phyloP scores from a whole-genome alignment of 2,329 filamentous ascomycete species.

The Tolypocladium album region DNA sequence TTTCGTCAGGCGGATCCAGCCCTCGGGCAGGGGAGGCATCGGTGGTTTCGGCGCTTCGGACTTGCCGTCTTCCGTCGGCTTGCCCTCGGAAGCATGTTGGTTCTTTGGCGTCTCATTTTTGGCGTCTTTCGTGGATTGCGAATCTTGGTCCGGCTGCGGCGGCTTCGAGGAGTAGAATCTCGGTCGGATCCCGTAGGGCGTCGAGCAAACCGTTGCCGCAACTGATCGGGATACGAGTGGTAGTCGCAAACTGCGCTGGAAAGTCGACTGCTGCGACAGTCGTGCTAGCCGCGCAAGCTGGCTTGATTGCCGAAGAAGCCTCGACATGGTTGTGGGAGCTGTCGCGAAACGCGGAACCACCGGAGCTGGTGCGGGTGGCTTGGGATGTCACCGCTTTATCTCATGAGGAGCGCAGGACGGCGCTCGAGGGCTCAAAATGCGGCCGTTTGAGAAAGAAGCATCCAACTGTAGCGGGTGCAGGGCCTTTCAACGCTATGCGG shows the following conservation, averaged over 20 bases:
- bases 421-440: slow-evolving; percentile 5
- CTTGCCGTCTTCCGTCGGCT: slow-evolving; percentile 8
- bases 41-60: slow-evolving; percentile 14
- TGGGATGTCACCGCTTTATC: slow-evolving; percentile 14
- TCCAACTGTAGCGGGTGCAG: slow-evolving; percentile 7
- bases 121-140: slow-evolving; percentile 11
- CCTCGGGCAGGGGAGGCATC: slow-evolving; percentile 26
- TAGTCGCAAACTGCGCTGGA: slow-evolving; percentile 32
- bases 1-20: slow-evolving; percentile 35
- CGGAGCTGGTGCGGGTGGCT: slow-evolving; percentile 14
- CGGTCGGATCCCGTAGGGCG: slow-evolving; percentile 22
- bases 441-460: neutral
- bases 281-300: slow-evolving; percentile 53
- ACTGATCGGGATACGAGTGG: slow-evolving; percentile 18
- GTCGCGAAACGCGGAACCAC: slow-evolving; percentile 22
- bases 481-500: slow-evolving; percentile 1
- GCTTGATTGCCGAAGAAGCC: slow-evolving; percentile 55
- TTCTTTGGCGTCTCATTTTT: slow-evolving; percentile 4
- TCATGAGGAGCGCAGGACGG: slow-evolving; percentile 19
- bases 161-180: slow-evolving; percentile 27
- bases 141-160: slow-evolving; percentile 26
- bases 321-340: slow-evolving; percentile 43
- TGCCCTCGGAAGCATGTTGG: slow-evolving; percentile 10
- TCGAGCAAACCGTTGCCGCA: slow-evolving; percentile 22
- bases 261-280: slow-evolving; percentile 40